These are phyloP conservation scores for Tarenaya hassleriana DNA, from an alignment of 345 rosid genomes.

Conservation along the genomic window DNA sequence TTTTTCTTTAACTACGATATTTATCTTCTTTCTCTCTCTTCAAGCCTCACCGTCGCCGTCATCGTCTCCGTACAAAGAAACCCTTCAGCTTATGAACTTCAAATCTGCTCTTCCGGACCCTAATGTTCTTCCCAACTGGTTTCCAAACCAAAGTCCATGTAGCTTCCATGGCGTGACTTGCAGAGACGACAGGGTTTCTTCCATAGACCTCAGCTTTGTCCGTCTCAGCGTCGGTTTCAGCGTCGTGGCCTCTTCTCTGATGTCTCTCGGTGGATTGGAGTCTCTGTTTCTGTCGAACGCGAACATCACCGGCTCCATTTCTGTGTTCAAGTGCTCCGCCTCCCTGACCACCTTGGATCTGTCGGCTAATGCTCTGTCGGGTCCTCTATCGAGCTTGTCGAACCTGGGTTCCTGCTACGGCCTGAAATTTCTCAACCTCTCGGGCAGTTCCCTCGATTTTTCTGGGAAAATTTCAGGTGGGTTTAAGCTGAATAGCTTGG, in stretches of 20 bases:
- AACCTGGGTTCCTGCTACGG: constrained; percentile 46
- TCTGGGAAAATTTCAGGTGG: constrained; percentile 38
- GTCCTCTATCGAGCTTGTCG: constrained; percentile 46
- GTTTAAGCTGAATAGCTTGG: constrained; percentile 40
- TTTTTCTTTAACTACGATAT: constrained; percentile 19
- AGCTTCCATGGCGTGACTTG: constrained; percentile 60
- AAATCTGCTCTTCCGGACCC: constrained; percentile 44
- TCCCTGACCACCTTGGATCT: constrained; percentile 63
- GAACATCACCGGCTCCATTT: constrained; percentile 56
- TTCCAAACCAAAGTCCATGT: constrained; percentile 55
- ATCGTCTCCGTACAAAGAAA: constrained; percentile 32
- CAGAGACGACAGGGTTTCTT: constrained; percentile 45
- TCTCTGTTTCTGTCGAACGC: constrained; percentile 39
- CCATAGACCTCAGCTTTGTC: constrained; percentile 45
- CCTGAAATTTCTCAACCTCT: constrained; percentile 52
- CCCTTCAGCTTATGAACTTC: constrained; percentile 59
- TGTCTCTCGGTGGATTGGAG: constrained; percentile 51
- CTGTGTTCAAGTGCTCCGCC: constrained; percentile 63
- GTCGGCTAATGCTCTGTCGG: constrained; percentile 53
- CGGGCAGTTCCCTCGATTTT: constrained; percentile 48
- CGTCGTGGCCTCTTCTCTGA: constrained; percentile 44
- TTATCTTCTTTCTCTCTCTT: constrained; percentile 24
- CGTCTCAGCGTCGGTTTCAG: constrained; percentile 47
- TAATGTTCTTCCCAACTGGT: constrained; percentile 50
- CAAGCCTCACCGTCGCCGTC: constrained; percentile 27